Conservation (phyloP, 306 rosid genomes). For the Vigna mungo region DNA sequence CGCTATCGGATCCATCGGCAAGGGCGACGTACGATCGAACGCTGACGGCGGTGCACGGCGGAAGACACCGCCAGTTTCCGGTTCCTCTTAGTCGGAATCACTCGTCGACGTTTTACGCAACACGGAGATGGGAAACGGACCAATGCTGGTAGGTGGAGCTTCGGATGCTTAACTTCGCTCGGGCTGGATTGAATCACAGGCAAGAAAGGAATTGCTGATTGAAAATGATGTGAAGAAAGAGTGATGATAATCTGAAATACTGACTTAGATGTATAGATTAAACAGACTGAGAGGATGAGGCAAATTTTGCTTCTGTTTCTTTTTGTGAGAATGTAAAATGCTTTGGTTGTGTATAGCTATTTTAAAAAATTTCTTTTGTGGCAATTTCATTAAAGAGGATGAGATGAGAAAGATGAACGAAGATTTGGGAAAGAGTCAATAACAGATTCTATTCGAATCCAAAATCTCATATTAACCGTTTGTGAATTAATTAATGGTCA, state of each 20-base stretch:
- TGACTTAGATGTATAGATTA: background rate
- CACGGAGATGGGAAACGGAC: slow-evolving; percentile 91
- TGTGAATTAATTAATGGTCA: background rate
- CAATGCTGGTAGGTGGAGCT: slow-evolving; percentile 83
- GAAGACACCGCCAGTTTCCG: slow-evolving; percentile 38
- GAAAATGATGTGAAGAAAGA: background rate
- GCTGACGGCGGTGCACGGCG: slow-evolving; percentile 41
- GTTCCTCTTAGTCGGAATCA: slow-evolving; percentile 7
- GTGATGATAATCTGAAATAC: slow-evolving; percentile 2
- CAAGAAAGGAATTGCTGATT: background rate
- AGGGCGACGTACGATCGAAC: slow-evolving; percentile 73
- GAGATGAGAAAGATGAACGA: background rate
- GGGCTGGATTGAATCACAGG: background rate
- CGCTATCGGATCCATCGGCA: slow-evolving; percentile 84
- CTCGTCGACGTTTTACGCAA: slow-evolving; percentile 45
- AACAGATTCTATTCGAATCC: background rate
- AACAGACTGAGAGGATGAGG: background rate
- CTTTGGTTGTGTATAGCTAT: background rate
- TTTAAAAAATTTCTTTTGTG: background rate
- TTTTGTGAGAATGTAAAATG: background rate
- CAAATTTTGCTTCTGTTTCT: background rate
- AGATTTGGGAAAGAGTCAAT: background rate
- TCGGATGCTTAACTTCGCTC: background rate
- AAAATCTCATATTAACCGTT: background rate
- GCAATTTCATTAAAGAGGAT: background rate